Base-by-base conservation (phyloP, 2,329 filamentous ascomycete genomes). In the Alternaria dauci region DNA sequence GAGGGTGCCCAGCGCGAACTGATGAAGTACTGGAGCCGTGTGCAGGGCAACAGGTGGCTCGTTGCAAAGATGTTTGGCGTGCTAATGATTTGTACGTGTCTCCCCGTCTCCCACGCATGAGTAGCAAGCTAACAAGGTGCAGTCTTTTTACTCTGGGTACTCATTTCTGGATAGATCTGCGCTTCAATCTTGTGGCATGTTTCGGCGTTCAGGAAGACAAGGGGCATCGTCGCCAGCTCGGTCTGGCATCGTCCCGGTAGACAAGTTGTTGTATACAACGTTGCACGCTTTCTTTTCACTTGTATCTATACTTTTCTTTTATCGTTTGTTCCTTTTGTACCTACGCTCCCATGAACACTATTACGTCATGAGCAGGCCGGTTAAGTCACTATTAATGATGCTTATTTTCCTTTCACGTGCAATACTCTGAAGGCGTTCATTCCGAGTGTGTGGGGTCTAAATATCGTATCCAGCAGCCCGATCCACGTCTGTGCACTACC, bases 21-120 rank as follows among this genome's bases (percentile, higher is more conserved):
- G 74, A 88, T 99, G 81, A 97, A 97, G 79, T 99, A 98, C 81
- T 99, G 95, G 94, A 91, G 88, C 28, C 87, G 94, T 41, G 94
- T 98, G 28, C 95, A 93, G 58, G 93, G 94, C 64, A 99, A 99
- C 82, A 86, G 95, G 66, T 98, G 94, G 95, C 82, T 99, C 66
- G 89, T 98, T 70, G 93, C 93, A 30, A 85, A 84, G 82, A 91
- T 91, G 89, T 91, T 91, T 79, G 89, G 94, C 62, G 92, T 97
- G 51, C 81, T 98, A 71, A 97, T 97, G 94, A 94, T 96, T 78
- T 96, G 94, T 87, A 64, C 66, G 78, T 78, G 39, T 52, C 20
- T 44, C 25, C 34, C 16, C 48, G 53, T 34, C 26, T 20, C 50
- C 47, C 38, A 64, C 69, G 36, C 61, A 58, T 20, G 23, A 12